phyloP scores from a whole-genome alignment of 352 stramenopile genomes.

The Phytophthora tentaculata region DNA sequence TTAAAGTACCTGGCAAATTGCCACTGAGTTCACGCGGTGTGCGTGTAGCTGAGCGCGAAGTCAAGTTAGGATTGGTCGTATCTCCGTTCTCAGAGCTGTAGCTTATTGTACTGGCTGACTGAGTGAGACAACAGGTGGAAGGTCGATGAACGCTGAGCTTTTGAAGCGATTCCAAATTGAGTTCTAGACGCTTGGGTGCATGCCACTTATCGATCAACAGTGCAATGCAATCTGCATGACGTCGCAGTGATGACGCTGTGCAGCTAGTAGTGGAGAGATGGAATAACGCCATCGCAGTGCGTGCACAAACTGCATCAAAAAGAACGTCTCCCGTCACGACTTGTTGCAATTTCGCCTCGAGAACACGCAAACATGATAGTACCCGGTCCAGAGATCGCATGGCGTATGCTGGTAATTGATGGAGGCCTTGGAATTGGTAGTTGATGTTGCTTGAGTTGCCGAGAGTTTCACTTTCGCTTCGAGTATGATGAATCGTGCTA shows the following conservation, averaged over 20 bases:
- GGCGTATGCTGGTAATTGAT: constrained; percentile 59
- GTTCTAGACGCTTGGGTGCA: constrained; percentile 62
- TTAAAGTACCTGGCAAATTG: constrained; percentile 21
- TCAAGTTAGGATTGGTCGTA: background rate
- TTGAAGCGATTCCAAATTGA: constrained; percentile 78
- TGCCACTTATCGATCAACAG: constrained; percentile 63
- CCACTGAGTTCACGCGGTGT: constrained; percentile 23
- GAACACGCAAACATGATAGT: constrained; percentile 48
- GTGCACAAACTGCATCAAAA: constrained; percentile 55
- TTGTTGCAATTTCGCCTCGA: constrained; percentile 45
- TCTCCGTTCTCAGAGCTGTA: constrained; percentile 12
- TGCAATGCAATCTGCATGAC: constrained; percentile 52
- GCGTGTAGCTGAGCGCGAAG: constrained; percentile 20
- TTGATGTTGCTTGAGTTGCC: constrained; percentile 19
- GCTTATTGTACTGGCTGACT: constrained; percentile 26
- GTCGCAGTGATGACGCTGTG: constrained; percentile 26
- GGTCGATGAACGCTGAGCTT: constrained; percentile 37
- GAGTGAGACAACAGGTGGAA: constrained; percentile 26
- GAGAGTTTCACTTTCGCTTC: constrained; percentile 28
- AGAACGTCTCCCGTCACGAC: constrained; percentile 29
- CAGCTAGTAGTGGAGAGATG: constrained; percentile 46
- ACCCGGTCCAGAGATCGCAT: constrained; percentile 74
- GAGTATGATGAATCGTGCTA: constrained; percentile 17
- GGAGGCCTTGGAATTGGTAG: constrained; percentile 51
- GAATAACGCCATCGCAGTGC: constrained; percentile 72